Evolutionary conservation across 1,284 basidiomycete species (phyloP), one percentile per base, ranked within the genome.

Genomic region (Xerocomus amazonicus): DNA sequence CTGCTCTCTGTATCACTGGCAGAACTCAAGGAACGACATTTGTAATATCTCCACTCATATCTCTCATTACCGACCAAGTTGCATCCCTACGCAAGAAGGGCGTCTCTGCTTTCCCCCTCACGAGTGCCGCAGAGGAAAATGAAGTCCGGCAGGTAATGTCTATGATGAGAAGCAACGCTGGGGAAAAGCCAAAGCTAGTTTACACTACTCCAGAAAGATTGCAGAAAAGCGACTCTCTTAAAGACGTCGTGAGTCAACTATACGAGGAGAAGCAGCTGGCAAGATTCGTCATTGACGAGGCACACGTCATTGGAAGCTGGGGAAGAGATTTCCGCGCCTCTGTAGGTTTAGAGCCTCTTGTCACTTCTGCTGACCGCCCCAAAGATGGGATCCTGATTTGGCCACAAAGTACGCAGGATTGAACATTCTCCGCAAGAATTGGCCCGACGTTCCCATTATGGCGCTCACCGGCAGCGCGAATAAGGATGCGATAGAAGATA

Each of bases 201-300:
- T 99, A 98, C 61, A 78, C 96, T n/a, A 97, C 96, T 0, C 96
- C 97, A 0, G 97, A 99, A 70, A 90, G 90, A 70, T 70, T 96
- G 48, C 78, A 80, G 34, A 80, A 81, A 59, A 90, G 81, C 44
- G 70, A 70, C 0, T 61, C 65, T n/a, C 79, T 90, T 52, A 77
- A 74, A 57, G 68, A 65, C 8, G 77, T 87, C 17, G 67, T 97
- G 17, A 58, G 68, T 13, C 68, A 72, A 31, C 73, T 98, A 4
- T 76, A 91, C 59, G 58, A 69, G 1, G 65, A 72, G 12, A 72
- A 77, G 3, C 70, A 78, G 51, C 68, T 99, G 28, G 93, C 92
- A 6, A 78, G 96, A 26, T 97, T 99, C 63, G 93, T 97, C 0
- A 80, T 98, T 47, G 97, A 99, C 63, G 96, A 99, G 64, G 96